A percentile compares a stretch with the other conserved stretches of the same genome.
Evolutionary conservation across 148 eudicot genomes (phyloP).

Genomic region (Arbutus unedo): DNA sequence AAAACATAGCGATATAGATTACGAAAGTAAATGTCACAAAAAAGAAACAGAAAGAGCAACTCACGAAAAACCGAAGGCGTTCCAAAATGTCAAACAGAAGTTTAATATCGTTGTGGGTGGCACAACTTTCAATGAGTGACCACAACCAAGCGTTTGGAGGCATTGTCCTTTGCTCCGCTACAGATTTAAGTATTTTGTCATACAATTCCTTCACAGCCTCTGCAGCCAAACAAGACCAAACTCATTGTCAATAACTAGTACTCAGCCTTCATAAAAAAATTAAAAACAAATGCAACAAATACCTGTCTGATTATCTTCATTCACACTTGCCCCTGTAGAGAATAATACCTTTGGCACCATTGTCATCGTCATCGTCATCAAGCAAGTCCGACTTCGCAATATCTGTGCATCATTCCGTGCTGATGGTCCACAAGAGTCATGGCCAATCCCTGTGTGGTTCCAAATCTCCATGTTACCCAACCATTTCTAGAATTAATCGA

Average conservation of each 20-base stretch:
- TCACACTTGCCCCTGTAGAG: slow-evolving; percentile 33
- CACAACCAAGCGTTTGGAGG: slow-evolving; percentile 95
- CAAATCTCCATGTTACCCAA: not conserved
- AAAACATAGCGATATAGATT: not conserved
- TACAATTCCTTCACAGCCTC: slow-evolving; percentile 69
- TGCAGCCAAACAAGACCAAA: slow-evolving; percentile 34
- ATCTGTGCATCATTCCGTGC: not conserved
- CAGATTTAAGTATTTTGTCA: slow-evolving; percentile 61
- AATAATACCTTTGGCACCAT: slow-evolving; percentile 26
- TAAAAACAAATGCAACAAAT: not conserved
- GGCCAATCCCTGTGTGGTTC: slow-evolving; percentile 16
- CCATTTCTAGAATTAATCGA: not conserved
- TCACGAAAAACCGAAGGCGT: slow-evolving; percentile 73
- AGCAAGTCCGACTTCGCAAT: not conserved
- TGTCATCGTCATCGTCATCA: not conserved
- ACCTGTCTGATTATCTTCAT: slow-evolving; percentile 36
- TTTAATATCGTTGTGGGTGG: slow-evolving; percentile 54
- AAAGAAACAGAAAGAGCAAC: slow-evolving; percentile 27
- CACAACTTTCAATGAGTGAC: slow-evolving; percentile 67
- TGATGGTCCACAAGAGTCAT: not conserved
- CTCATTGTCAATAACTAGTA: not conserved
- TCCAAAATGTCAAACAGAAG: slow-evolving; percentile 66
- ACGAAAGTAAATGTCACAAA: not conserved
- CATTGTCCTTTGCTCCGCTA: slow-evolving; percentile 54
- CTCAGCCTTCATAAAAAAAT: not conserved